Conservation (phyloP, 139 green algal species). For the Chlamydomonas incerta region DNA sequence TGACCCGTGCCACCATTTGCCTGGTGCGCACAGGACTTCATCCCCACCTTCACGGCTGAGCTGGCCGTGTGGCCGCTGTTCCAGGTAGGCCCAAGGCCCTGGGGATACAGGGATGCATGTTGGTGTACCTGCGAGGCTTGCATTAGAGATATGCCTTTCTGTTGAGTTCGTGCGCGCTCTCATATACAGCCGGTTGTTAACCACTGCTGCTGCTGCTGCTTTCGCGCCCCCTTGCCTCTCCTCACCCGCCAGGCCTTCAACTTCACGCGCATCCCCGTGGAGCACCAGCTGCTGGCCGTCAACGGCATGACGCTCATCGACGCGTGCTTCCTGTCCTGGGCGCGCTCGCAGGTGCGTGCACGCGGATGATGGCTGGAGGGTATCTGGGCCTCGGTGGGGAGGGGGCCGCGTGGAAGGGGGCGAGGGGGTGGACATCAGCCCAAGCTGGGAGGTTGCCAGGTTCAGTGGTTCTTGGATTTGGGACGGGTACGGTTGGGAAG, state of each 20-base stretch:
- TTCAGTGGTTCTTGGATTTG: too few relatives aligned
- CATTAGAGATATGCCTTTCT: too few relatives aligned
- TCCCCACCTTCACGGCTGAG: conserved; percentile 59
- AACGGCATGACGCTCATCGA: conserved; percentile 65
- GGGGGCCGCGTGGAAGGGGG: too few relatives aligned
- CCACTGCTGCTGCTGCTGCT: too few relatives aligned
- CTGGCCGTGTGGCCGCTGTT: conserved; percentile 59
- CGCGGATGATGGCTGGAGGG: background rate
- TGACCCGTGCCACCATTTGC: background rate
- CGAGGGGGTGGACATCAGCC: too few relatives aligned
- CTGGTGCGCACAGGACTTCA: conserved; percentile 48
- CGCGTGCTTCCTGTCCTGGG: conserved; percentile 39
- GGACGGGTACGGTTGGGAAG: too few relatives aligned
- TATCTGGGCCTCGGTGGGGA: too few relatives aligned
- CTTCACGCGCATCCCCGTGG: conserved; percentile 58
- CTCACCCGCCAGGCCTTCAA: conserved; percentile 43
- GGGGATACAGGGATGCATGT: background rate
- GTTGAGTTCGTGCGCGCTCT: too few relatives aligned
- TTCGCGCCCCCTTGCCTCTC: background rate
- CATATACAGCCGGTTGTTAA: too few relatives aligned
- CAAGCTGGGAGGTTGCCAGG: too few relatives aligned
- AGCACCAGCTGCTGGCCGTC: conserved; percentile 76
- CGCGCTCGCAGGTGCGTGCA: conserved; percentile 5
- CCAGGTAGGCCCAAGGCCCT: background rate
- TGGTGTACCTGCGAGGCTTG: background rate